Conservation (phyloP, 768 basidiomycete genomes). For the Cubamyces lactineus region DNA sequence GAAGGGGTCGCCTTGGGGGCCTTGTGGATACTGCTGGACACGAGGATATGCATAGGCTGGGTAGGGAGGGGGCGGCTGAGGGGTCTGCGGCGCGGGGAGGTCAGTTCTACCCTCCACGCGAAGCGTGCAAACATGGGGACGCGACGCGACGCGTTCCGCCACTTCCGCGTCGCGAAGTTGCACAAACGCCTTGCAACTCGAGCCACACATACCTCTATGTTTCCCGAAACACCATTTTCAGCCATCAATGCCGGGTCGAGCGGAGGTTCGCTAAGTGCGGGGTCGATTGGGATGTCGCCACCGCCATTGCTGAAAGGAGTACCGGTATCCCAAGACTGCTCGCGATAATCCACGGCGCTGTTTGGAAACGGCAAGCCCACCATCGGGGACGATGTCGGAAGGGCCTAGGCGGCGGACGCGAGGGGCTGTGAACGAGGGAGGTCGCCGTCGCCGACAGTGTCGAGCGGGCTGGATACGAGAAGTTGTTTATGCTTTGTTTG, state of each 20-base stretch:
- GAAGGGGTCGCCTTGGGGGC: slow-evolving; percentile 83
- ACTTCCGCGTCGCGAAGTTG: slow-evolving; percentile 30
- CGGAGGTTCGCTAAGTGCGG: slow-evolving; percentile 51
- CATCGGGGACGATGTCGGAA: slow-evolving; percentile 18
- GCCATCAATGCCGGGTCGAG: slow-evolving; percentile 34
- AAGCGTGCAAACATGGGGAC: slow-evolving; percentile 35
- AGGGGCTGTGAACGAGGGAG: slow-evolving; percentile 15
- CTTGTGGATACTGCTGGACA: slow-evolving; percentile 62
- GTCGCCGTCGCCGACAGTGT: slow-evolving; percentile 42
- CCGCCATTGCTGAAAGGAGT: slow-evolving; percentile 57
- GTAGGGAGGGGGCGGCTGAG: slow-evolving; percentile 24
- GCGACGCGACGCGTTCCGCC: slow-evolving; percentile 73
- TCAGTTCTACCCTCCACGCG: slow-evolving; percentile 22
- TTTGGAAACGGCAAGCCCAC: slow-evolving; percentile 21
- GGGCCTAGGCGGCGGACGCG: slow-evolving; percentile 25
- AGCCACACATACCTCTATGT: slow-evolving; percentile 27
- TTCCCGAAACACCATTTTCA: slow-evolving; percentile 10
- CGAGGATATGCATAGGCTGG: slow-evolving; percentile 31
- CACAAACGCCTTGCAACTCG: slow-evolving; percentile 11
- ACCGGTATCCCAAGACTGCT: slow-evolving; percentile 60
- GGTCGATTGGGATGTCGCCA: slow-evolving; percentile 79
- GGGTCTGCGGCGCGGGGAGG: slow-evolving; percentile 23
- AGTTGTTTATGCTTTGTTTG: slow-evolving; percentile 34
- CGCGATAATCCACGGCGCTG: slow-evolving; percentile 39
- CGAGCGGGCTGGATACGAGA: slow-evolving; percentile 34